Base-by-base conservation (phyloP, 805 yeast species). In the Spencermartinsiella europaea region DNA sequence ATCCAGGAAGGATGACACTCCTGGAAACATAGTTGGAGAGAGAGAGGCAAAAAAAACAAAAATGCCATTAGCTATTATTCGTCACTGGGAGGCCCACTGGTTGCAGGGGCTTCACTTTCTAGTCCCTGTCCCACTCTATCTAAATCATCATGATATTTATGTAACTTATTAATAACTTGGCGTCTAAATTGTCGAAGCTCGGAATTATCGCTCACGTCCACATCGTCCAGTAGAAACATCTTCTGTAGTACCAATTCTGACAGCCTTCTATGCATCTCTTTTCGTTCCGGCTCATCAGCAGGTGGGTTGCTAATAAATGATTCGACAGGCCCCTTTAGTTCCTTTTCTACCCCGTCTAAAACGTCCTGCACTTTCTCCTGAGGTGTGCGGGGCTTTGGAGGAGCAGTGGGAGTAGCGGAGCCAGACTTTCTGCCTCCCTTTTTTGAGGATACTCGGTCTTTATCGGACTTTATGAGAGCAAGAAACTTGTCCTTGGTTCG, bases 401-500 rank as follows among this genome's bases (percentile, higher is more conserved):
- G 49, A 8, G 50, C 42, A 21, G 48, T 21, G 4, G 55, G 48
- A 5, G 56, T 36, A 7, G 37, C 37, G 8, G 16, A 7, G 14
- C 15, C n/a, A 5, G 7, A 8, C 8, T 5, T 8, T 34, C 22
- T 21, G 21, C 14, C 15, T 7, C 14, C 10, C 15, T 37, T 37
- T 19, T 27, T 21, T 5, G 10, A 10, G 14, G 34, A n/a, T 4
- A 27, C 37, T 14, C 38, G 25, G 31, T 38, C 38, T 20, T 48
- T 36, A 35, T 46, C 44, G 38, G 49, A 42, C 8, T 50, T 51
- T 19, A 48, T 33, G 17, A 56, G 34, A 8, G 48, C 60, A 35
- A 59, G 41, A 36, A 73, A 60, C 28, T 61, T 69, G 42, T 72
- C 71, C 7, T 83, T 84, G 0, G 84, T 79, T 47, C 72, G 73